phyloP scores from a whole-genome alignment of 2,329 filamentous ascomycete species.

The Xylaria polymorpha region DNA sequence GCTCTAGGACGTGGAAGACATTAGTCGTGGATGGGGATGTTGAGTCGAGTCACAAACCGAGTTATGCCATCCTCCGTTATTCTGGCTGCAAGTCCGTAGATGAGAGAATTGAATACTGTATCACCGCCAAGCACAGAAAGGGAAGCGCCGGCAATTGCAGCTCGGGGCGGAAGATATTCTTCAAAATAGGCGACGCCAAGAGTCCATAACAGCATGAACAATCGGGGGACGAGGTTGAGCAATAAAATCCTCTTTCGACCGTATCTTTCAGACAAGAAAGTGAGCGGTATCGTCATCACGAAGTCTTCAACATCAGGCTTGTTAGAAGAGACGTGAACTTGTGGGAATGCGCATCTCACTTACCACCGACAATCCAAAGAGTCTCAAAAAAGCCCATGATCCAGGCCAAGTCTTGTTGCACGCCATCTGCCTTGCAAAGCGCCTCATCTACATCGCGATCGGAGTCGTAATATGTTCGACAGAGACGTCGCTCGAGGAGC shows the following conservation, averaged over 20 bases:
- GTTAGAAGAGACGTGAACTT: slow-evolving; percentile 5
- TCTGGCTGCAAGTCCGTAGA: slow-evolving; percentile 58
- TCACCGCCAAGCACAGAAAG: slow-evolving; percentile 62
- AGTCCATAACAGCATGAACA: slow-evolving; percentile 56
- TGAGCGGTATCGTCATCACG: slow-evolving; percentile 61
- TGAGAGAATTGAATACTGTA: slow-evolving; percentile 63
- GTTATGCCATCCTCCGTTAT: slow-evolving; percentile 58
- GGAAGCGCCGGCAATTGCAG: slow-evolving; percentile 55
- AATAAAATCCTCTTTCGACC: slow-evolving; percentile 55
- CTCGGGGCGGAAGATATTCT: slow-evolving; percentile 51
- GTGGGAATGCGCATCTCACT: slow-evolving; percentile 32
- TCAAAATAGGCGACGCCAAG: slow-evolving; percentile 55
- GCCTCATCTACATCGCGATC: slow-evolving; percentile 60
- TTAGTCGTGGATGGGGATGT: slow-evolving; percentile 30
- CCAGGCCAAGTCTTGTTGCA: slow-evolving; percentile 64
- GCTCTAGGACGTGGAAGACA: slow-evolving; percentile 50
- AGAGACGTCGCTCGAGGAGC: slow-evolving; percentile 61
- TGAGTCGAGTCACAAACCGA: slow-evolving; percentile 43
- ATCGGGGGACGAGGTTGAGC: slow-evolving; percentile 58
- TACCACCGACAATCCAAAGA: slow-evolving; percentile 61
- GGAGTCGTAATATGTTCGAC: slow-evolving; percentile 60
- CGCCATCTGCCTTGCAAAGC: slow-evolving; percentile 64
- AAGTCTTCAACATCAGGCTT: slow-evolving; percentile 54
- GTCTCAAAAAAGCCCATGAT: slow-evolving; percentile 64
- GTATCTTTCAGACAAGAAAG: slow-evolving; percentile 58